Evolutionary conservation across 208 protist genomes (phyloP).

Genomic region (Leptomonas pyrrhocoris): DNA sequence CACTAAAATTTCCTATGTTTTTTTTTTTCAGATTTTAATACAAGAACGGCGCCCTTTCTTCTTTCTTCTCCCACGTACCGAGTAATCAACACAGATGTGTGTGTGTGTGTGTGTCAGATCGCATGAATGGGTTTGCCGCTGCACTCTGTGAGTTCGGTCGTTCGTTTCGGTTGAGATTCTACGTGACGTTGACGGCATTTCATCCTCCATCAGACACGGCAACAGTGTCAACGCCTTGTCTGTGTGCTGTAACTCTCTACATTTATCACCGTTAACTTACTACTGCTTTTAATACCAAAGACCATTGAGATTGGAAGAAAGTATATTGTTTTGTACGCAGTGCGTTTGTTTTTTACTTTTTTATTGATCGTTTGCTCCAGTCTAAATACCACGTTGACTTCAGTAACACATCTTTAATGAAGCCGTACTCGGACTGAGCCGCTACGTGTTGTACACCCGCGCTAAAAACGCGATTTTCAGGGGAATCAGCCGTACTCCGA

Average conservation of each 20-base stretch:
- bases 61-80: no score
- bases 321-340: not conserved
- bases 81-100: not conserved
- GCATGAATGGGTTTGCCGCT: not conserved
- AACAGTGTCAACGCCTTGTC: slow-evolving; percentile 1
- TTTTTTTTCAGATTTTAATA: no score
- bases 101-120: not conserved
- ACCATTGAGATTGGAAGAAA: not conserved
- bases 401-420: no score
- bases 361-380: not conserved
- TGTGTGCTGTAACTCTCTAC: not conserved
- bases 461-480: not conserved
- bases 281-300: not conserved
- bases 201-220: slow-evolving; percentile 1
- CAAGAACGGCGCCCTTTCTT: no score
- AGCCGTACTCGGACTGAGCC: not conserved
- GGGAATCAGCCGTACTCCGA: not conserved
- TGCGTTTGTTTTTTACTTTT: not conserved
- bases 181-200: not conserved
- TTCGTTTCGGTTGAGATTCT: not conserved
- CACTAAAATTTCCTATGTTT: no score
- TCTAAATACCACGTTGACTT: not conserved
- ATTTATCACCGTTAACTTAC: slow-evolving; percentile 8
- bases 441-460: not conserved
- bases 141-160: not conserved